phyloP scores from a whole-genome alignment of 148 eudicot species.

The Vaccinium corymbosum region DNA sequence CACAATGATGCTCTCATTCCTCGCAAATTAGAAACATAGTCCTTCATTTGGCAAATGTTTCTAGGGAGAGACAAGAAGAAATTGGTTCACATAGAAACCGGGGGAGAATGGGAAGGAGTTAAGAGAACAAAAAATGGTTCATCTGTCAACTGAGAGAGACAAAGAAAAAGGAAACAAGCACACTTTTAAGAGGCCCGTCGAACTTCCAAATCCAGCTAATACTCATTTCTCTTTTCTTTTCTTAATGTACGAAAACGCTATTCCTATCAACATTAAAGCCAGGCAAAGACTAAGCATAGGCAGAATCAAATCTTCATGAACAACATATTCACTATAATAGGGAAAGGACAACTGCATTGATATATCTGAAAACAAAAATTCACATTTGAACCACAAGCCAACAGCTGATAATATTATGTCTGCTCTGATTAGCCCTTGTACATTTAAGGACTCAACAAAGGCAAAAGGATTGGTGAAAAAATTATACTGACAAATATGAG shows the following conservation, averaged over 20 bases:
- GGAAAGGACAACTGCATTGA: constrained; percentile 8
- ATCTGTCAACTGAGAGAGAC: constrained; percentile 2
- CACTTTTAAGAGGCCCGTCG: neutral
- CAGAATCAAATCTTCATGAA: neutral
- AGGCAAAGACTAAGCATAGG: neutral
- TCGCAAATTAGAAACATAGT: constrained; percentile 5
- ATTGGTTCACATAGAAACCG: neutral
- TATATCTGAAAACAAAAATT: neutral
- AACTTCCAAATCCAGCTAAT: constrained; percentile 1
- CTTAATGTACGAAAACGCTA: neutral
- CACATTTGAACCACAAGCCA: neutral
- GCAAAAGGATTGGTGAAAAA: neutral
- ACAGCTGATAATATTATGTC: neutral
- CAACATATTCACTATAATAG: neutral
- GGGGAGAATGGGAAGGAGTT: neutral
- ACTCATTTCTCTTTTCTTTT: neutral
- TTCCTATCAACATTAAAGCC: neutral
- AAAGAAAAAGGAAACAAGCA: neutral
- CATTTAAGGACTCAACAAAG: constrained; percentile 8
- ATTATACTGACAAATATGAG: neutral
- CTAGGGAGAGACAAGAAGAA: neutral
- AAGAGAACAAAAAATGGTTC: neutral
- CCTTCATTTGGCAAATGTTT: neutral
- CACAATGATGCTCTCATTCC: constrained; percentile 5
- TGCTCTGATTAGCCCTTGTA: neutral